A percentile compares a stretch with the other conserved stretches of the same genome.
Evolutionary conservation across 2,329 filamentous ascomycete genomes (phyloP).

Genomic region (Leptosphaerulina australis): DNA sequence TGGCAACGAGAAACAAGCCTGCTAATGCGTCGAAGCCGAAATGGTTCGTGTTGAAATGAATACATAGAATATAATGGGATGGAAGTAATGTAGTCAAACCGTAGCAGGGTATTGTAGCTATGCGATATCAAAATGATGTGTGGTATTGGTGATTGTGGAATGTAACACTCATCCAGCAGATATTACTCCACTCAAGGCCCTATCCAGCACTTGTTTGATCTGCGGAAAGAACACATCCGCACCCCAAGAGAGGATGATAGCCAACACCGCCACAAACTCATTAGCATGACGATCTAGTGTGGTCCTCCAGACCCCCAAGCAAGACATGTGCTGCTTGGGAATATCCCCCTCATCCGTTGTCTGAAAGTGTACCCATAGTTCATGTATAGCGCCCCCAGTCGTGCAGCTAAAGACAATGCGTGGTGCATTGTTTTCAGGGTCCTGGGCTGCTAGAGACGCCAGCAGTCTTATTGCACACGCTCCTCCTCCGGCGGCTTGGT

Average conservation of each 20-base stretch:
- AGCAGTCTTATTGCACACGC: not conserved
- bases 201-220: not conserved
- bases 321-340: too few relatives aligned
- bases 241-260: not conserved
- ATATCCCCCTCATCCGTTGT: too few relatives aligned
- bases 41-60: too few relatives aligned
- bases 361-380: slow-evolving; percentile 5
- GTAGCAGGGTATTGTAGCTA: too few relatives aligned
- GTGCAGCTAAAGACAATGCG: not conserved
- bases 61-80: too few relatives aligned
- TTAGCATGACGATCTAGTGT: not conserved
- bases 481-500: slow-evolving; percentile 16
- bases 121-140: too few relatives aligned
- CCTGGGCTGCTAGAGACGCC: not conserved
- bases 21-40: too few relatives aligned
- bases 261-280: not conserved
- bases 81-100: too few relatives aligned
- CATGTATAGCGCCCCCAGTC: slow-evolving; percentile 12
- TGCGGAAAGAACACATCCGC: not conserved
- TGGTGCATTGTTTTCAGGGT: not conserved
- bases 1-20: too few relatives aligned
- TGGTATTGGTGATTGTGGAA: too few relatives aligned
- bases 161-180: too few relatives aligned
- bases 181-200: not conserved
- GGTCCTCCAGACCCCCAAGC: too few relatives aligned